Evolutionary conservation across 805 yeast genomes (phyloP).

Genomic region (Scheffersomyces stipitis): DNA sequence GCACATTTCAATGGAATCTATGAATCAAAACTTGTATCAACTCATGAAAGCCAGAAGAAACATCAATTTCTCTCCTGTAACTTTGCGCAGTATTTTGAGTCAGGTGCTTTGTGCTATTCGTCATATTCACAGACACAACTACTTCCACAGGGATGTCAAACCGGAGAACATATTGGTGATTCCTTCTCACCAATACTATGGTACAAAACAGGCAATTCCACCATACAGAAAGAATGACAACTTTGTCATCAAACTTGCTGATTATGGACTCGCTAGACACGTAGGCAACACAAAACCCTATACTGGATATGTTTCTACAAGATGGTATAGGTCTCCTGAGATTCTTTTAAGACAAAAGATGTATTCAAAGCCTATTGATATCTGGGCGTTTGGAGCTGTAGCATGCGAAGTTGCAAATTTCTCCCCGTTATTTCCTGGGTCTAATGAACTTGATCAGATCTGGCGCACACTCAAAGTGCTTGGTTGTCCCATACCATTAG

Average conservation of each 20-base stretch:
- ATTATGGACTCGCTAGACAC: slow-evolving; percentile 75
- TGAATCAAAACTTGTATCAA: slow-evolving; percentile 81
- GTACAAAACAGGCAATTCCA: slow-evolving; percentile 40
- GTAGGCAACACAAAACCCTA: slow-evolving; percentile 52
- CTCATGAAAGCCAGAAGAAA: slow-evolving; percentile 63
- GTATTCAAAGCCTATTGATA: slow-evolving; percentile 71
- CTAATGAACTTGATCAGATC: slow-evolving; percentile 75
- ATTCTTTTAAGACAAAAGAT: slow-evolving; percentile 61
- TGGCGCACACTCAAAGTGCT: slow-evolving; percentile 63
- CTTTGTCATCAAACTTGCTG: slow-evolving; percentile 73
- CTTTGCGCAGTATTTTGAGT: slow-evolving; percentile 63
- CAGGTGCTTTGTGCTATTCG: slow-evolving; percentile 76
- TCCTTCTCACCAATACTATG: slow-evolving; percentile 55
- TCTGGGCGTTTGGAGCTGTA: slow-evolving; percentile 86
- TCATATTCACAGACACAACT: slow-evolving; percentile 73
- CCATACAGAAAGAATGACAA: slow-evolving; percentile 36
- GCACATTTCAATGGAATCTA: slow-evolving; percentile 85
- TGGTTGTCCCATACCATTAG: slow-evolving; percentile 64
- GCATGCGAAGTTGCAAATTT: slow-evolving; percentile 72
- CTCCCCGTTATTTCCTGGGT: slow-evolving; percentile 82
- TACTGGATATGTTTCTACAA: slow-evolving; percentile 77
- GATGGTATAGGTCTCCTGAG: slow-evolving; percentile 89
- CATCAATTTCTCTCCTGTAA: slow-evolving; percentile 52
- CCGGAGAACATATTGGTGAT: slow-evolving; percentile 87
- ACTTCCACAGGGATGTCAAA: slow-evolving; percentile 86